Evolutionary conservation across 1,284 basidiomycete genomes (phyloP).

Genomic region (Heliocybe sulcata): DNA sequence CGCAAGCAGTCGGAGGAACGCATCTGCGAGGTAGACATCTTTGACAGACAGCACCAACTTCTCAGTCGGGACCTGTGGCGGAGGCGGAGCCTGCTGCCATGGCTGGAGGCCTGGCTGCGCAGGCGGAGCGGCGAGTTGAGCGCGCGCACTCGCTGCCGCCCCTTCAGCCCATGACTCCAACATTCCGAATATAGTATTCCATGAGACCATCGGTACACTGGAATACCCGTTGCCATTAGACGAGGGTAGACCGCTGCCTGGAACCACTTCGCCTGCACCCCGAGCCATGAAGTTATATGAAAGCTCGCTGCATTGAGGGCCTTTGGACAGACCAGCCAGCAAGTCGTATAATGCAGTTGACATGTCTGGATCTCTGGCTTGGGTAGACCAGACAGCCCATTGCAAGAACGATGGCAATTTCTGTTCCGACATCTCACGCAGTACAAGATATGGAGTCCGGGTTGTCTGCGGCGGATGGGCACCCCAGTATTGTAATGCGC

Average conservation of each 20-base stretch:
- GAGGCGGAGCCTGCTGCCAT: conserved; percentile 23
- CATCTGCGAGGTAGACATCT: conserved; percentile 73
- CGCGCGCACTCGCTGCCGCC: conserved; percentile 17
- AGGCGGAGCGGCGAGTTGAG: conserved; percentile 16
- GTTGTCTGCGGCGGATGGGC: conserved; percentile 37
- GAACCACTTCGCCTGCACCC: conserved; percentile 54
- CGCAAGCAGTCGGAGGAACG: conserved; percentile 78
- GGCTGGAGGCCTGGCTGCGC: conserved; percentile 23
- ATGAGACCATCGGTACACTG: conserved; percentile 30
- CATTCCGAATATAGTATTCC: conserved; percentile 45
- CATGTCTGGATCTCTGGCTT: conserved; percentile 66
- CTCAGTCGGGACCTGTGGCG: conserved; percentile 26
- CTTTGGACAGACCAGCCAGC: conserved; percentile 80
- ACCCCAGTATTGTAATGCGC: conserved; percentile 82
- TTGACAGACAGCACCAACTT: conserved; percentile 54
- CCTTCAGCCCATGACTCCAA: conserved; percentile 44
- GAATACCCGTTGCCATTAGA: conserved; percentile 19
- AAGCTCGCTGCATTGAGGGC: conserved; percentile 77
- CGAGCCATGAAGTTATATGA: conserved; percentile 81
- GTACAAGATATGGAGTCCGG: conserved; percentile 43
- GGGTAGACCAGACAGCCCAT: conserved; percentile 82
- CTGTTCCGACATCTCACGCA: conserved; percentile 49
- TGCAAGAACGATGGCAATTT: conserved; percentile 77
- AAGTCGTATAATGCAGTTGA: conserved; percentile 82
- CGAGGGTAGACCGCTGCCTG: conserved; percentile 35